These are phyloP conservation scores for Hanseniaspora jakobsenii DNA, from an alignment of 805 yeast species.

Conservation along the genomic window DNA sequence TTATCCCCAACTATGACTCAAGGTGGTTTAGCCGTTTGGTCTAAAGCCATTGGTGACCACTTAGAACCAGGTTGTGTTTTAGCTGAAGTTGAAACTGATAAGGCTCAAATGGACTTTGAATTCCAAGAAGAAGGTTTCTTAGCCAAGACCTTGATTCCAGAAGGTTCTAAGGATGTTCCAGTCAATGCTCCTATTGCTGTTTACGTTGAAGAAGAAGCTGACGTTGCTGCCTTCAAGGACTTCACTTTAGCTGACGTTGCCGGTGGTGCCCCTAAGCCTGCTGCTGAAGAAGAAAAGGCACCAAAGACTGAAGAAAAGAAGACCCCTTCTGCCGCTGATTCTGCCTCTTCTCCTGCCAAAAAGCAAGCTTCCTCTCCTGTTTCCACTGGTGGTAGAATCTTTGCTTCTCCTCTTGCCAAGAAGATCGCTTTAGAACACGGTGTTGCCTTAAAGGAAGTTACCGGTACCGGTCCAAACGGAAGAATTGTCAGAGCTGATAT, in stretches of 20 bases:
- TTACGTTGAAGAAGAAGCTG: conserved; percentile 74
- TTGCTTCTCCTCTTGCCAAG: conserved; percentile 94
- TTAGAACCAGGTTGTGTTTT: conserved; percentile 85
- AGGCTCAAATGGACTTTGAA: conserved; percentile 96
- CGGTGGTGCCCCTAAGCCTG: conserved; percentile 2
- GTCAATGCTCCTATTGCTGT: conserved; percentile 96
- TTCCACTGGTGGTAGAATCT: conserved; percentile 48
- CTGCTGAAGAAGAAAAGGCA: conserved; percentile 1
- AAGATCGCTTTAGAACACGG: conserved; percentile 87
- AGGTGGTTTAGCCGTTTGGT: conserved; percentile 85
- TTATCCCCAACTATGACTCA: conserved; percentile 99
- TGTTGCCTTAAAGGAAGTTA: conserved; percentile 66
- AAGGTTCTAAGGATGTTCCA: conserved; percentile 79
- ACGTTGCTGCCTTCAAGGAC: conserved; percentile 76
- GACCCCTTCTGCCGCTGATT: conserved; percentile 26
- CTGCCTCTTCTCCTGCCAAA: conserved; percentile 23
- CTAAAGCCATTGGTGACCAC: conserved; percentile 77
- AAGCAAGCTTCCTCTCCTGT: conserved; percentile 21
- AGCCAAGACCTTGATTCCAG: conserved; percentile 74
- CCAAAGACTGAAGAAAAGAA: conserved; percentile 27
- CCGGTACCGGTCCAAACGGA: conserved; percentile 92
- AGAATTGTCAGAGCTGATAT: conserved; percentile 87
- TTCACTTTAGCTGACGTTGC: conserved; percentile 78
- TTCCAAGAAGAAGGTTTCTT: conserved; percentile 93
- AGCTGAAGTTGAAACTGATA: conserved; percentile 96